Conservation (phyloP, 2,329 filamentous ascomycete species). For the Hypoxylon sp. region DNA sequence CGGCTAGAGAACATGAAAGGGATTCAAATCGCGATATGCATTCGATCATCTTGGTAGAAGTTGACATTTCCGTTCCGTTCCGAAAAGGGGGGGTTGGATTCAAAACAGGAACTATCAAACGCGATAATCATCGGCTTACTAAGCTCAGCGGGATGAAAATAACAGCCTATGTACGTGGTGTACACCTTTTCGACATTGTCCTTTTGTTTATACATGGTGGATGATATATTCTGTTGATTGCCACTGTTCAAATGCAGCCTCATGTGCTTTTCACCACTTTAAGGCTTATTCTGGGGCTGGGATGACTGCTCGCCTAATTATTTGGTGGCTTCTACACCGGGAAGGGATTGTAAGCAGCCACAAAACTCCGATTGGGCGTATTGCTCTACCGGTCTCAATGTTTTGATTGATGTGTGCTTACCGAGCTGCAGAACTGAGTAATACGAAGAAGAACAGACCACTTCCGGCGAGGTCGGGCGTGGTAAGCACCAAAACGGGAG, state of each 20-base stretch:
- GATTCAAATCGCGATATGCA: too few relatives aligned
- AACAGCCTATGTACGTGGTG: not conserved
- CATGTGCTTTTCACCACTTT: not conserved
- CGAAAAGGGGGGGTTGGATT: not conserved
- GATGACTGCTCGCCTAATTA: not conserved
- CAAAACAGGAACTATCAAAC: not conserved
- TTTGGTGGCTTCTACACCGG: slow-evolving; percentile 2
- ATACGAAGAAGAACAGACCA: slow-evolving; percentile 9
- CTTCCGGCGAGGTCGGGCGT: slow-evolving; percentile 22
- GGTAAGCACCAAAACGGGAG: slow-evolving; percentile 3
- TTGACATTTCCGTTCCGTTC: too few relatives aligned
- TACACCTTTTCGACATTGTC: not conserved
- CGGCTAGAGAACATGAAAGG: too few relatives aligned
- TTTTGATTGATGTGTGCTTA: slow-evolving; percentile 13
- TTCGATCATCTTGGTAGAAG: too few relatives aligned
- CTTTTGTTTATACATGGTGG: not conserved
- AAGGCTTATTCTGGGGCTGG: not conserved
- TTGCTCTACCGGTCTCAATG: slow-evolving; percentile 23
- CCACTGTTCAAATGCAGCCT: not conserved
- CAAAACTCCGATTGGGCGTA: slow-evolving; percentile 17
- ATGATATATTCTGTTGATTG: not conserved
- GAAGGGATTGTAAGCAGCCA: slow-evolving; percentile 11
- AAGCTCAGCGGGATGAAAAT: not conserved
- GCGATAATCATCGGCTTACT: not conserved
- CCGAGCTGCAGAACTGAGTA: not conserved